Percentiles rank a stretch among this genome's conserved stretches.
phyloP scores from a whole-genome alignment of 2,329 filamentous ascomycete genomes.

The Plenodomus lindquistii region DNA sequence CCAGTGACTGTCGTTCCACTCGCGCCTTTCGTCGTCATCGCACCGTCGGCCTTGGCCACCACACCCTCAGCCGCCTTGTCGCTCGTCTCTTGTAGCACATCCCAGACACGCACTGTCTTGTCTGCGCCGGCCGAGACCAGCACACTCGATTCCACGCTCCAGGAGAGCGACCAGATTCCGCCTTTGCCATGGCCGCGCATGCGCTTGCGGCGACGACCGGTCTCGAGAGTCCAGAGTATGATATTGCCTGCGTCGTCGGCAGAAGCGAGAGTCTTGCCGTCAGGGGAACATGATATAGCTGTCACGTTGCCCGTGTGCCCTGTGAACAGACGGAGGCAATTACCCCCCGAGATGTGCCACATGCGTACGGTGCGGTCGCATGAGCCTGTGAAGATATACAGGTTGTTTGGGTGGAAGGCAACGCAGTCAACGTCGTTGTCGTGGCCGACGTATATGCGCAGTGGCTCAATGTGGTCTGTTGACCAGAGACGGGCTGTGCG shows the following conservation, averaged over 20 bases:
- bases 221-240: constrained; percentile 90
- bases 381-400: constrained; percentile 91
- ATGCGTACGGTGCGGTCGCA: constrained; percentile 94
- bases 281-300: constrained; percentile 80
- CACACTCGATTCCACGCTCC: constrained; percentile 89
- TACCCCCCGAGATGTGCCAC: constrained; percentile 91
- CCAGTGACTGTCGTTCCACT: constrained; percentile 46
- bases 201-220: constrained; percentile 83
- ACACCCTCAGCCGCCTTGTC: constrained; percentile 56
- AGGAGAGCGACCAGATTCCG: constrained; percentile 90
- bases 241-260: constrained; percentile 89
- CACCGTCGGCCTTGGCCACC: constrained; percentile 55
- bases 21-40: constrained; percentile 55
- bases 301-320: constrained; percentile 89
- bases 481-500: constrained; percentile 89
- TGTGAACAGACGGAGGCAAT: constrained; percentile 86
- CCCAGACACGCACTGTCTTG: constrained; percentile 92
- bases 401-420: constrained; percentile 92
- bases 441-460: constrained; percentile 87
- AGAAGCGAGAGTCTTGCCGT: constrained; percentile 87
- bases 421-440: constrained; percentile 90
- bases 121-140: constrained; percentile 90
- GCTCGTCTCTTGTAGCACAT: constrained; percentile 73
- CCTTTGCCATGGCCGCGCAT: constrained; percentile 93
- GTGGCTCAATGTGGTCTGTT: constrained; percentile 87